Evolutionary conservation across 73 alveolate genomes (phyloP).

Genomic region (Paramecium pentaurelia): DNA sequence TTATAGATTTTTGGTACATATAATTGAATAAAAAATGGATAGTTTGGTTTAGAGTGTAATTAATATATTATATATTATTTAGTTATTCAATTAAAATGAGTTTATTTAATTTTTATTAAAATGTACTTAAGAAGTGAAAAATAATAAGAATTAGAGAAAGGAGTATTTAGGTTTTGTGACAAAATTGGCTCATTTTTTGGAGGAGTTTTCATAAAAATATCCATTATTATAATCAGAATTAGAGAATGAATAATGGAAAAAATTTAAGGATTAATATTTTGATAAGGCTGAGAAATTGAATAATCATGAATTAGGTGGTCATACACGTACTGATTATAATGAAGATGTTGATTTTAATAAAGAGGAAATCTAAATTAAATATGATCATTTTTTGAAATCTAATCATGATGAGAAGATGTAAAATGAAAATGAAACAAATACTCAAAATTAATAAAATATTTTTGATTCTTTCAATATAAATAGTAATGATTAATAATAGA

Average conservation of each 20-base stretch:
- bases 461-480: not conserved
- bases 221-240: not conserved
- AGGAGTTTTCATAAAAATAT: not conserved
- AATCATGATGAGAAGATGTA: not conserved
- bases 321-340: not conserved
- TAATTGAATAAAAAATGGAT: not conserved
- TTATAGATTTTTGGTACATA: not conserved
- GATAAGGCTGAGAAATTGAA: not conserved
- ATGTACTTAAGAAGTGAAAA: not conserved
- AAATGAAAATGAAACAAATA: not conserved
- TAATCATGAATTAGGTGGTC: not conserved
- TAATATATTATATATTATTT: not conserved
- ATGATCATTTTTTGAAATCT: not conserved
- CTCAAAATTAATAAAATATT: not conserved
- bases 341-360: not conserved
- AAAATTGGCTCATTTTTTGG: conserved; percentile 4
- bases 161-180: not conserved
- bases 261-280: not conserved
- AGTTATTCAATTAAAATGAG: conserved; percentile 3
- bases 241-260: not conserved
- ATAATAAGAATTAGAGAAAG: not conserved
- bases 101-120: not conserved
- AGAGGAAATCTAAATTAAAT: not conserved
- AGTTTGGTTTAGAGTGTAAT: not conserved
- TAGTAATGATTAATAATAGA: not conserved